phyloP scores from a whole-genome alignment of 768 basidiomycete genomes.

The Galerina marginata region DNA sequence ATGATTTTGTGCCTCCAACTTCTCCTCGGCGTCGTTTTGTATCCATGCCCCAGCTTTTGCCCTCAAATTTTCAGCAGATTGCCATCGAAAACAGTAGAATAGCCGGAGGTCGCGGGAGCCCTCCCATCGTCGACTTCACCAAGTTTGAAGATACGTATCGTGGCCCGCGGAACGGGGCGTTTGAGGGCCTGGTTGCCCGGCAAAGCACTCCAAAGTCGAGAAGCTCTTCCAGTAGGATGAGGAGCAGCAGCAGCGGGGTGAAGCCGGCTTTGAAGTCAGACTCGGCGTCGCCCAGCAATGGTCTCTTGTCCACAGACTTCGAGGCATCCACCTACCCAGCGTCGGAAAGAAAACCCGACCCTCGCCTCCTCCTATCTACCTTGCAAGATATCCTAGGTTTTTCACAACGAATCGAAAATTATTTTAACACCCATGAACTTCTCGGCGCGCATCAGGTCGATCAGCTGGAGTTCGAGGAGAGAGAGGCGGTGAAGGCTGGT shows the following conservation, averaged over 20 bases:
- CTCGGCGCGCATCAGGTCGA: slow-evolving; percentile 28
- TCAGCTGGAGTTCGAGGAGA: slow-evolving; percentile 25
- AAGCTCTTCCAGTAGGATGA: background rate
- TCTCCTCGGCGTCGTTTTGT: slow-evolving; percentile 16
- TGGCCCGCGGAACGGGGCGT: slow-evolving; percentile 20
- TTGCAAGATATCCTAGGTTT: slow-evolving; percentile 19
- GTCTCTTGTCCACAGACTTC: background rate
- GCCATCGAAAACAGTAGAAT: slow-evolving; percentile 7
- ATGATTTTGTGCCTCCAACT: background rate
- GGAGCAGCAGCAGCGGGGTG: slow-evolving; percentile 8
- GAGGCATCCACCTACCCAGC: slow-evolving; percentile 16
- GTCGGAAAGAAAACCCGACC: slow-evolving; percentile 26
- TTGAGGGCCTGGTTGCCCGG: slow-evolving; percentile 19
- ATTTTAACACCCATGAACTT: slow-evolving; percentile 25
- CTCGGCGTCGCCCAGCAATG: background rate
- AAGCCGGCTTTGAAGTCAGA: slow-evolving; percentile 4
- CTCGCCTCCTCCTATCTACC: slow-evolving; percentile 22
- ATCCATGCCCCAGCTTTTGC: slow-evolving; percentile 23
- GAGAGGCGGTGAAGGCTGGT: slow-evolving; percentile 10
- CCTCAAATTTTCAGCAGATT: slow-evolving; percentile 15
- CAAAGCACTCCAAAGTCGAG: slow-evolving; percentile 5
- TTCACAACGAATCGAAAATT: slow-evolving; percentile 1
- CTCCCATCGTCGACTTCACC: slow-evolving; percentile 33
- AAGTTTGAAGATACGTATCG: slow-evolving; percentile 31
- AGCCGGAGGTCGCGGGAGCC: slow-evolving; percentile 18